phyloP scores from a whole-genome alignment of 2,329 filamentous ascomycete genomes.

The Calycina herbarum region DNA sequence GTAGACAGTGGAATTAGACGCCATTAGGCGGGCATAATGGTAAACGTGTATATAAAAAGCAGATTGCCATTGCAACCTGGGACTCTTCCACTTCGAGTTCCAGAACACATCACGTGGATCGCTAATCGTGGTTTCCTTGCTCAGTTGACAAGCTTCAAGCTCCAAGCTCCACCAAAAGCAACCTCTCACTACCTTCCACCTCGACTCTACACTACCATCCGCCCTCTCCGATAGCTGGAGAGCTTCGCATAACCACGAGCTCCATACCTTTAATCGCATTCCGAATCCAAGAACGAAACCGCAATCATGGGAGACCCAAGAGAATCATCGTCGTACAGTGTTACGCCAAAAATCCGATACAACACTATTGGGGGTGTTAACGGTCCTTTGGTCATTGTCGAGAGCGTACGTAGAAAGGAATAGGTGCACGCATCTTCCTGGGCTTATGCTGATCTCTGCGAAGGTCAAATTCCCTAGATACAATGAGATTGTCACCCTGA shows the following conservation, averaged over 20 bases:
- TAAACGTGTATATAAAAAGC: no score
- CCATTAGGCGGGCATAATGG: no score
- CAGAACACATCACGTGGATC: conserved; percentile 10
- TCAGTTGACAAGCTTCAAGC: conserved; percentile 8
- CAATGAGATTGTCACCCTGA: conserved; percentile 97
- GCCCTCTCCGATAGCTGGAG: conserved; percentile 13
- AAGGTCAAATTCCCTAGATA: conserved; percentile 97
- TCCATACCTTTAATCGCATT: conserved; percentile 1
- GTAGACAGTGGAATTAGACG: no score
- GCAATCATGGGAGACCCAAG: conserved; percentile 39
- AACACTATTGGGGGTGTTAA: conserved; percentile 99
- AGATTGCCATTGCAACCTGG: no score
- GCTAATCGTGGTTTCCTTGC: conserved; percentile 14
- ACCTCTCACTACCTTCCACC: conserved; percentile 1
- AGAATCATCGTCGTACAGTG: conserved; percentile 40
- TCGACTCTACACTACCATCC: background rate
- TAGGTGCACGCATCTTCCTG: background rate
- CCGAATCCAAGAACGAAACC: conserved; percentile 5
- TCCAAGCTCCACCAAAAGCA: conserved; percentile 13
- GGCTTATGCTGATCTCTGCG: conserved; percentile 26
- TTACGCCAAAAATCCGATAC: conserved; percentile 80
- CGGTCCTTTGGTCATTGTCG: conserved; percentile 94
- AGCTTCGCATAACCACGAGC: conserved; percentile 19
- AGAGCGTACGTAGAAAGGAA: conserved; percentile 69
- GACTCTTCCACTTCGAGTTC: background rate